Percentiles rank a stretch among this genome's conserved stretches.
phyloP scores from a whole-genome alignment of 2,329 filamentous ascomycete genomes.

The Pseudogymnoascus sp. region DNA sequence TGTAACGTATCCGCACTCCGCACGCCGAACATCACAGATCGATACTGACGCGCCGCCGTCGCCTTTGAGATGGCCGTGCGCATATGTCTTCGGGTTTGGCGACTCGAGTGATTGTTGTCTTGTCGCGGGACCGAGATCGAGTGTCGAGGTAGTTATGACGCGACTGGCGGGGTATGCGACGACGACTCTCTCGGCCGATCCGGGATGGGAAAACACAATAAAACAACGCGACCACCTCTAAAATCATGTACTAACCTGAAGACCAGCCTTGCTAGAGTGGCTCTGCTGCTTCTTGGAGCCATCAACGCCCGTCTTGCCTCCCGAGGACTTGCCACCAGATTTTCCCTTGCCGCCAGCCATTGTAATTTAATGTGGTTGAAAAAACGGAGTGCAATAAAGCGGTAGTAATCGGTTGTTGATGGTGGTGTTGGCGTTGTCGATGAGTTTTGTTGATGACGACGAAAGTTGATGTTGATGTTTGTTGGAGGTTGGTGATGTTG shows the following conservation, averaged over 20 bases:
- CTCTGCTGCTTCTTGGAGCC: constrained; percentile 31
- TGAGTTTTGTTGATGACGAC: constrained; percentile 8
- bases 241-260: constrained; percentile 27
- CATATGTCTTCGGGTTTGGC: not conserved
- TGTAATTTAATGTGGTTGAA: constrained; percentile 13
- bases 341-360: constrained; percentile 33
- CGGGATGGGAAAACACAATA: not conserved
- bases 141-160: constrained; percentile 10
- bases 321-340: constrained; percentile 31
- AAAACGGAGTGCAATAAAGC: not conserved
- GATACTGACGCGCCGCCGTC: not conserved
- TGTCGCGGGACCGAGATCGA: not conserved
- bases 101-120: not conserved
- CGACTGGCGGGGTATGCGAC: constrained; percentile 14
- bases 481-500: constrained; percentile 13
- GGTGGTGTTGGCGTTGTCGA: constrained; percentile 17
- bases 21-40: not conserved
- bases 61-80: not conserved
- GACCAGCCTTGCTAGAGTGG: constrained; percentile 31
- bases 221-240: not conserved
- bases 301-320: constrained; percentile 30
- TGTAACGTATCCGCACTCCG: not conserved
- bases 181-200: not conserved
- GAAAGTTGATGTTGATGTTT: constrained; percentile 19
- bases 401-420: constrained; percentile 11